Base-by-base conservation (phyloP, 2,329 filamentous ascomycete genomes). In the Parastagonospora nodorum region DNA sequence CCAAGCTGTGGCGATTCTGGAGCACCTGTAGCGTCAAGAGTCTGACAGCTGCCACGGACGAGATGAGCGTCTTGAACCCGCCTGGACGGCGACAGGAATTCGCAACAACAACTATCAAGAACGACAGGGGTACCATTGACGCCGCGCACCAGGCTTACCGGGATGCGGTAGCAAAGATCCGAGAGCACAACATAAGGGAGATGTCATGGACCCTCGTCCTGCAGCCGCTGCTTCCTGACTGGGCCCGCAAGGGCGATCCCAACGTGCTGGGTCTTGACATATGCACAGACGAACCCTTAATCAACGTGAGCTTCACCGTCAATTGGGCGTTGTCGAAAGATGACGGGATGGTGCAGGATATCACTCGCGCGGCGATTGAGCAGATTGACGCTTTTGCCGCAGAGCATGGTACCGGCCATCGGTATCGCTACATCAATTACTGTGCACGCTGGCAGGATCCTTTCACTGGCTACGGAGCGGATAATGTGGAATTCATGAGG, bases 361-460 rank as follows among this genome's bases (percentile, higher is more conserved):
- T 60, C 14, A 71, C 62, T 5, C 54, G 63, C 8, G 33, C 53
- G 2, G 50, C 64, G 3, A 60, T 74, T 10, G 67, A 72, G 39
- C 51, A 68, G 40, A 73, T 76, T 36, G 69, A 75, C 24, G 36
- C 19, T 0, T 55, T 63, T 55, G 73, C 74, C 5, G 27, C 32
- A 8, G 36, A 31, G 9, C 44, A 52, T 27, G 50, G 43, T 2
- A 68, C 54, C 2, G 35, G 29, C 5, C 57, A 68, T 52, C 55
- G 48, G 2, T 67, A 63, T 42, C 50, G 55, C 8, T 72, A 73
- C 32, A 35, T 71, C 24, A 75, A 73, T 39, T 75, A 76, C 45
- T 73, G 72, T 7, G 69, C 58, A 5, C 56, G 52, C 11, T 75
- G 70, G 67, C 74, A 76, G 54, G 66, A 69, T 29, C 72, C 71